Base-by-base conservation (phyloP, 345 rosid species). In the Bruguiera parviflora region DNA sequence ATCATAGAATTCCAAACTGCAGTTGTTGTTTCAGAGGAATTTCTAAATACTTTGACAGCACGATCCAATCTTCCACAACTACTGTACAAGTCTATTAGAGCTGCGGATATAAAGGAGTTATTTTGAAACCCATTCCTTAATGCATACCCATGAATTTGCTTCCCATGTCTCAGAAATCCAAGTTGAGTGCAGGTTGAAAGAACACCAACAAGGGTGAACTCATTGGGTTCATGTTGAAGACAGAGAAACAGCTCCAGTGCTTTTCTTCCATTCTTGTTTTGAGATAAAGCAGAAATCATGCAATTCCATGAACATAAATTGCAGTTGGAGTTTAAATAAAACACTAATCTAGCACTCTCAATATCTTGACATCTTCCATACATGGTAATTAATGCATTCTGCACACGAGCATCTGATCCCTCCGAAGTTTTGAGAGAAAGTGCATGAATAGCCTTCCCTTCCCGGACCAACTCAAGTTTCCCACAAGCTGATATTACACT, bases 301-400 rank as follows among this genome's bases (percentile, higher is more conserved):
- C 90, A 85, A 78, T 87, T 87, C 87, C 90, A 87, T 5, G 95
- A 80, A 78, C 90, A 87, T 72, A 85, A 74, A 79, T 89, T 89
- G 66, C 66, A 77, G 56, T 77, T 72, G 29, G 72, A 59, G 47
- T 76, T 73, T 35, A 72, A 73, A 65, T 35, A 22, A 77, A 85
- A 85, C 63, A 83, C 86, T 32, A 58, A 64, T 59, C 68, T 70
- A 52, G 92, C 87, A 71, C 85, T 80, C 53, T 73, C 79, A 3
- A 69, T 71, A 67, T 89, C 82, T 61, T 71, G 65, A 56, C 78
- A 85, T 83, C 89, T 85, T 60, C 88, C 83, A 65, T 87, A 87
- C 95, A 87, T 87, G 35, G 87, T 75, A 60, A 84, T 80, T 70
- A 87, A 73, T 3, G 85, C 81, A 79, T 89, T 87, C 77, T 80